Base-by-base conservation (phyloP, 1,284 basidiomycete species). In the Fomitopsis palustris region DNA sequence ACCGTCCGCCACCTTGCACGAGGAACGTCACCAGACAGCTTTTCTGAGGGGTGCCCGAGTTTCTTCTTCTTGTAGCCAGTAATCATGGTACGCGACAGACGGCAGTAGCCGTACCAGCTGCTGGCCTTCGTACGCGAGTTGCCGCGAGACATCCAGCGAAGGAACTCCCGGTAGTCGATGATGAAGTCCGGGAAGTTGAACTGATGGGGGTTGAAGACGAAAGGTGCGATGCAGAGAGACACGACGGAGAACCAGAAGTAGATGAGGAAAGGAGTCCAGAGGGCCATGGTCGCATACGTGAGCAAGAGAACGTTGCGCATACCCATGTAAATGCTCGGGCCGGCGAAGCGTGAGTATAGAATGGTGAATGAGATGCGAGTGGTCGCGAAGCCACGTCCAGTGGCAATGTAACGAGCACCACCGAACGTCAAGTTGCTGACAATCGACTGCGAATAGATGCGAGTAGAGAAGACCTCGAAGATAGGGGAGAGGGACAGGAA, bases 21-120 rank as follows among this genome's bases (percentile, higher is more conserved):
- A 25, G 95, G 93, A 37, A 94, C 86, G 72, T 98, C 96, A 53
- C 91, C 86, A 35, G 95, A 94, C 49, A 97, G 78, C 77, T 97
- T 97, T 76, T 98, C 95, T 0, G 95, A 96, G 6, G 96, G 96
- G 67, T 96, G 91, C 5, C 95, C 95, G 9, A 98, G 84, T 70
- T 94, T 91, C 83, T 98, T 98, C 82, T 96, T 93, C 87, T 98
- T 98, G 82, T 95, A 97, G 62, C 95, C 96, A 38, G 96, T 98
- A 67, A 98, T 95, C 83, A 94, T 90, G 12, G 96, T 98, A 65
- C 95, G 81, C 39, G 94, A 96, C 61, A 97, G 83, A 67, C 95
- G 91, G 73, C 95, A 98, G 76, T 98, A 98, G 2, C 96, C 96
- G 71, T 97, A 96, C 95, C 96, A 98, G 65, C 93, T 96, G 78